Base-by-base conservation (phyloP, 1,139 yeast genomes). In the Nakaseomyces bracarensis region DNA sequence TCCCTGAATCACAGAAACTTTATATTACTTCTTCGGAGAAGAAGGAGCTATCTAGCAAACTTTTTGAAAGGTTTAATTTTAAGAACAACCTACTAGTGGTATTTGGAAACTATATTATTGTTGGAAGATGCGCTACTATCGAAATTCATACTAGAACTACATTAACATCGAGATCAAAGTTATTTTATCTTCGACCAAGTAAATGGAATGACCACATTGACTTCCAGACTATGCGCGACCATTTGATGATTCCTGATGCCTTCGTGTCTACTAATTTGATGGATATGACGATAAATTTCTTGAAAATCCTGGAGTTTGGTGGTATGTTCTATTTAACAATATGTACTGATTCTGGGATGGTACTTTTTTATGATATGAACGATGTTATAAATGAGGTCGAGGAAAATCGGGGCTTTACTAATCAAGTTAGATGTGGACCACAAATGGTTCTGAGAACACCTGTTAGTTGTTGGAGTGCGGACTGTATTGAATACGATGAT, bases 381-480 rank as follows among this genome's bases (percentile, higher is more conserved):
- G 29, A 41, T 6, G 29, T 44, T 14, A 33, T 38, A 20, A 36
- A 13, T 23, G 36, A 14, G 13, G 18, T 16, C 16, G 36, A 28
- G 33, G 34, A 25, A 9, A 25, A 8, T 15, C 7, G 21, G 25
- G 22, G 21, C 10, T 22, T 16, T 16, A 36, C 36, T 2, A 33
- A 21, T 20, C 15, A 14, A 11, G 8, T 40, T 4, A 34, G 39
- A n/a, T 22, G 25, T 6, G 38, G 30, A n/a, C 51, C 51, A 2
- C 18, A 31, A 8, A 40, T 44, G 25, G 43, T 52, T 2, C 36
- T 54, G 8, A 39, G 44, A 30, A 45, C 43, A 2, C 38, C 43
- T 5, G 49, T 45, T 9, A 49, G 56, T 29, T 53, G 52, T 26
- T 54, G 58, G 58, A 52, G 58, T 46, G 43, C 54, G 8, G 60